These are phyloP conservation scores for Arthrobotrys iridis DNA, from an alignment of 2,329 filamentous ascomycete genomes.

Conservation along the genomic window DNA sequence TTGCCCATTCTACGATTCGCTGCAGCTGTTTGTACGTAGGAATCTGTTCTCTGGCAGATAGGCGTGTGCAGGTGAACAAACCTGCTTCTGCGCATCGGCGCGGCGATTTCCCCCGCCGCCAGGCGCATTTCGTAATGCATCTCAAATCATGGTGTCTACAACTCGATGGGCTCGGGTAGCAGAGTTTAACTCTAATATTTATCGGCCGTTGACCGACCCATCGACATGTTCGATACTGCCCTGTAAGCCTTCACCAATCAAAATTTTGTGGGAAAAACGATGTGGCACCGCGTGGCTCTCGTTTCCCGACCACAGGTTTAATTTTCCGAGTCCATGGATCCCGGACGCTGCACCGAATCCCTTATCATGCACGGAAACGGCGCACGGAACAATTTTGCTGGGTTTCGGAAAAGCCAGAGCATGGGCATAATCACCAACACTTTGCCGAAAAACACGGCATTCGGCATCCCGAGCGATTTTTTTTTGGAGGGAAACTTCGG, in stretches of 20 bases:
- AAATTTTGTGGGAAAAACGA: conserved; percentile 2
- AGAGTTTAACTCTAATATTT: background rate
- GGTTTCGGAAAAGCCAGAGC: conserved; percentile 36
- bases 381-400: conserved; percentile 33
- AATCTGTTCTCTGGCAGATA: background rate
- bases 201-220: conserved; percentile 40
- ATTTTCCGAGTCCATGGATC: conserved; percentile 36
- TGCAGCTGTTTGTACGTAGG: background rate
- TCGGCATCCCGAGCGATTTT: conserved; percentile 54
- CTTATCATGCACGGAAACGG: conserved; percentile 20
- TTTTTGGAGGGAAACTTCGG: conserved; percentile 14
- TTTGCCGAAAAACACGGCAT: conserved; percentile 18
- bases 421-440: conserved; percentile 36
- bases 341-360: conserved; percentile 37
- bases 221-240: background rate
- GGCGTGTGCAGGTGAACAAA: conserved; percentile 40
- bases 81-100: conserved; percentile 15
- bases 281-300: conserved; percentile 24
- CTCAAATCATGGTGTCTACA: background rate
- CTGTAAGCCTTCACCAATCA: conserved; percentile 25
- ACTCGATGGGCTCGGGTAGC: background rate
- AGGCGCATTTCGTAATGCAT: conserved; percentile 5
- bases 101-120: conserved; percentile 3
- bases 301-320: conserved; percentile 36
- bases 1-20: conserved; percentile 16